phyloP scores from a whole-genome alignment of 345 rosid species.

The Carallia brachiata region DNA sequence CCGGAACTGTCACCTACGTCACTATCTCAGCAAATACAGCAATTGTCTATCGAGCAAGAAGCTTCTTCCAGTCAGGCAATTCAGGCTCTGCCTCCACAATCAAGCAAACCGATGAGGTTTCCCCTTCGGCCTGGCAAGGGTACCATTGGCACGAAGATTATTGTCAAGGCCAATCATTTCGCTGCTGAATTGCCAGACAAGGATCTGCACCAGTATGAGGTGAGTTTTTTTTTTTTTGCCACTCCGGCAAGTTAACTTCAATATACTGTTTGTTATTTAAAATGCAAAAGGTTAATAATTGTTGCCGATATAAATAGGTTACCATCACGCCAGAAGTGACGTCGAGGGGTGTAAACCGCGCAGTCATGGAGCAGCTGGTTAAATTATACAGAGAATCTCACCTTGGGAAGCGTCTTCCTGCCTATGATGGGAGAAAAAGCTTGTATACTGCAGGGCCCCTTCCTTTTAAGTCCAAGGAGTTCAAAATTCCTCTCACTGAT shows the following conservation, averaged over 20 bases:
- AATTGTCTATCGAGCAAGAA: constrained; percentile 54
- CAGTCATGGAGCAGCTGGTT: constrained; percentile 72
- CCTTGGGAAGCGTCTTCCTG: constrained; percentile 88
- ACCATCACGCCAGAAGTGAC: constrained; percentile 75
- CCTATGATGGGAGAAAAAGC: constrained; percentile 89
- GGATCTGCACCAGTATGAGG: constrained; percentile 96
- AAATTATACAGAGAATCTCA: constrained; percentile 59
- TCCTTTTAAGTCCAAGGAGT: constrained; percentile 70
- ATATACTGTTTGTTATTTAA: not conserved
- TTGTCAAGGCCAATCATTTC: constrained; percentile 93
- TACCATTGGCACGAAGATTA: constrained; percentile 53
- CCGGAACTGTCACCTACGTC: constrained; percentile 43
- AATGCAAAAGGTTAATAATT: not conserved
- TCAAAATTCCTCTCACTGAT: constrained; percentile 58
- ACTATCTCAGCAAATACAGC: constrained; percentile 45
- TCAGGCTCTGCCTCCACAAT: constrained; percentile 45
- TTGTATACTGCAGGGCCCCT: constrained; percentile 94
- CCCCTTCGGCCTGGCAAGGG: constrained; percentile 89
- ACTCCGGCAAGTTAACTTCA: not conserved
- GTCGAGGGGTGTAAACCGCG: constrained; percentile 79
- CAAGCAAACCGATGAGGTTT: constrained; percentile 74
- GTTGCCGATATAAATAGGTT: constrained; percentile 40
- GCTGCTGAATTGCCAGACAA: constrained; percentile 83
- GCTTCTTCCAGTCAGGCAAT: constrained; percentile 42
- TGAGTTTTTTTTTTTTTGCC: constrained; percentile 32